These are phyloP conservation scores for Priceomyces melissophilus DNA, from an alignment of 805 yeast species.

Conservation along the genomic window DNA sequence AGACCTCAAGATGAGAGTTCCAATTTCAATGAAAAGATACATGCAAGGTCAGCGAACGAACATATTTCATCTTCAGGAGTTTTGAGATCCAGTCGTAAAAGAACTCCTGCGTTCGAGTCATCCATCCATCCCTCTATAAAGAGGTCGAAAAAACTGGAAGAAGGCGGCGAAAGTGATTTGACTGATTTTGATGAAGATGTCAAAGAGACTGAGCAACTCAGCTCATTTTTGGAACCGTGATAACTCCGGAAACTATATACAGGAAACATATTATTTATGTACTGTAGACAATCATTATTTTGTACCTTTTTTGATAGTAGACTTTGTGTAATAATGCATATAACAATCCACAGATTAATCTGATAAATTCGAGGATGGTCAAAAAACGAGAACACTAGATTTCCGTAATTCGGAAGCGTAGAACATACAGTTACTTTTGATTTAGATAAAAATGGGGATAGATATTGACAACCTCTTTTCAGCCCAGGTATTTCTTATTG, in stretches of 20 bases:
- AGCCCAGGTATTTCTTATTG: conserved; percentile 70
- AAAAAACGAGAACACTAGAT: no score
- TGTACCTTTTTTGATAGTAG: no score
- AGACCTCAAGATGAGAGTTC: no score
- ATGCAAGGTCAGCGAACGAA: no score
- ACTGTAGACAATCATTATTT: no score
- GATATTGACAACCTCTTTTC: conserved; percentile 40
- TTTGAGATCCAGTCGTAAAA: not conserved
- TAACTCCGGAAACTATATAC: not conserved
- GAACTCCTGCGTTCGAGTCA: conserved; percentile 1
- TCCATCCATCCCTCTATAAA: not conserved
- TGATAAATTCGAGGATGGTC: no score
- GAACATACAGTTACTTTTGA: no score
- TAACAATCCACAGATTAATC: no score
- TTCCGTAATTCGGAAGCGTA: no score
- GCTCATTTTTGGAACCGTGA: conserved; percentile 8
- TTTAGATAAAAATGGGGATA: not conserved
- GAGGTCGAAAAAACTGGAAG: conserved; percentile 5
- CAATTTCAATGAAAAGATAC: no score
- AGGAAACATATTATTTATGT: no score
- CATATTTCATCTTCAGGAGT: no score
- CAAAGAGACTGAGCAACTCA: conserved; percentile 9
- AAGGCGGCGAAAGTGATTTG: conserved; percentile 19
- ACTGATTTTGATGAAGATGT: conserved; percentile 22
- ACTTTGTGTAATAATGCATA: not conserved